These are phyloP conservation scores for Solanum hybrid DNA, from an alignment of 305 asterid species.

Conservation along the genomic window DNA sequence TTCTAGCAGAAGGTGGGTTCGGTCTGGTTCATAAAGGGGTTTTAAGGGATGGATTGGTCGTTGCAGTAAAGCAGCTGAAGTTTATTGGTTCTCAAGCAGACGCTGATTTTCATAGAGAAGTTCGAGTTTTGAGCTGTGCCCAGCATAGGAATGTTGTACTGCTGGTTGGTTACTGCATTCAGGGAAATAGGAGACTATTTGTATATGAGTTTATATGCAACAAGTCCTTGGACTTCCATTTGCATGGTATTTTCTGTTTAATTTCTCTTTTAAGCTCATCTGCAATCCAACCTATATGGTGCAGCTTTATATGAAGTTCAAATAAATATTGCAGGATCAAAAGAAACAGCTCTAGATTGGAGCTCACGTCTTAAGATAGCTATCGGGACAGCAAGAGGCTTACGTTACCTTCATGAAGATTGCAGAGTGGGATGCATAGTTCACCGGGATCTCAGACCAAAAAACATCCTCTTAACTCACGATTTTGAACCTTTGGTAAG, in stretches of 20 bases:
- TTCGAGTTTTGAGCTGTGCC: slow-evolving; percentile 76
- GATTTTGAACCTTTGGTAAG: slow-evolving; percentile 84
- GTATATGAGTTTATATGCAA: slow-evolving; percentile 83
- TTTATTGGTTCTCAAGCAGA: slow-evolving; percentile 54
- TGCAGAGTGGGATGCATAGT: slow-evolving; percentile 86
- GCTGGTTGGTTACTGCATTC: slow-evolving; percentile 70
- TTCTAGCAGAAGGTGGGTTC: slow-evolving; percentile 63
- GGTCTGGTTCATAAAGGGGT: slow-evolving; percentile 71
- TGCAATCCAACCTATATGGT: neutral
- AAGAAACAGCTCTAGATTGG: slow-evolving; percentile 48
- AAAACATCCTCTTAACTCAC: slow-evolving; percentile 80
- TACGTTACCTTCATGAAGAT: slow-evolving; percentile 90
- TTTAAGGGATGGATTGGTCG: slow-evolving; percentile 52
- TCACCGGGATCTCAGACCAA: slow-evolving; percentile 69
- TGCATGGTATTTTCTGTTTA: slow-evolving; percentile 47
- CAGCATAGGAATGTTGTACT: slow-evolving; percentile 83
- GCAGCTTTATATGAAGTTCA: slow-evolving; percentile 3
- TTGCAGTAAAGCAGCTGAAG: slow-evolving; percentile 69
- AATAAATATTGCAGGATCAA: slow-evolving; percentile 36
- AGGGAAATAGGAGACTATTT: slow-evolving; percentile 50
- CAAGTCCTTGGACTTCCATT: slow-evolving; percentile 64
- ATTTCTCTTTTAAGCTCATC: neutral
- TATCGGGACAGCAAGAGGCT: slow-evolving; percentile 81
- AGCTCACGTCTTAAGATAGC: slow-evolving; percentile 64
- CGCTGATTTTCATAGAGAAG: slow-evolving; percentile 79